Conservation (phyloP, 2,329 filamentous ascomycete species). For the Endoconidiophora polonica region DNA sequence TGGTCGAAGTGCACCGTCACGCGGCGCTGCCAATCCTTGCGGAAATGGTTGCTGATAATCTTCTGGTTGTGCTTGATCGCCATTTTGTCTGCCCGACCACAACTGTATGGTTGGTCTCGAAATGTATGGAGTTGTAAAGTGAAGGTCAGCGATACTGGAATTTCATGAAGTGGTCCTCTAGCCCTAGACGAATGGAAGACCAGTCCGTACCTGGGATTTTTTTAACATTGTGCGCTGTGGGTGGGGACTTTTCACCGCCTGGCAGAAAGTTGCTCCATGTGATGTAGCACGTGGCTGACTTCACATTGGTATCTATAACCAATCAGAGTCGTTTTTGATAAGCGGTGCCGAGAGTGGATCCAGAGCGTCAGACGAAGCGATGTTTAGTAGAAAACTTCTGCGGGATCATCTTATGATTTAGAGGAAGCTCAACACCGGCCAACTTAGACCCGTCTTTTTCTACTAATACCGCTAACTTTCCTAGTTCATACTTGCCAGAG, state of each 20-base stretch:
- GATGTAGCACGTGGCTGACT: slow-evolving; percentile 9
- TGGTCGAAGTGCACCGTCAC: slow-evolving; percentile 99
- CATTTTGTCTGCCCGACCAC: slow-evolving; percentile 21
- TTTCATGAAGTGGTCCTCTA: slow-evolving; percentile 14
- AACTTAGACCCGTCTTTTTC: slow-evolving; percentile 3
- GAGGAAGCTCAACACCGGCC: slow-evolving; percentile 1
- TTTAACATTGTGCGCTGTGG: slow-evolving; percentile 12
- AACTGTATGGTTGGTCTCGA: slow-evolving; percentile 13
- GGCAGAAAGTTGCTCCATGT: slow-evolving; percentile 6
- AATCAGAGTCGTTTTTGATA: slow-evolving; percentile 8
- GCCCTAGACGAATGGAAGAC: slow-evolving; percentile 14
- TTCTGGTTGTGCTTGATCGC: slow-evolving; percentile 99
- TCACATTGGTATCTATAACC: slow-evolving; percentile 7
- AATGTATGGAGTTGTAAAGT: slow-evolving; percentile 11
- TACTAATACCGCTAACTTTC: not conserved
- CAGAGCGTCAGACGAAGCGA: not conserved
- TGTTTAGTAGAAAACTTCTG: slow-evolving; percentile 6
- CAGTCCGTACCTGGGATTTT: slow-evolving; percentile 13
- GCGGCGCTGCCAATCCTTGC: slow-evolving; percentile 99
- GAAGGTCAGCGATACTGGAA: slow-evolving; percentile 13
- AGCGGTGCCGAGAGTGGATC: slow-evolving; percentile 1
- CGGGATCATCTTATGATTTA: slow-evolving; percentile 8
- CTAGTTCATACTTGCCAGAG: not conserved
- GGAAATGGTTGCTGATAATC: slow-evolving; percentile 97
- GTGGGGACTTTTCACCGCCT: slow-evolving; percentile 8